Conservation (phyloP, 331 rosid genomes). For the Phaseolus coccineus region DNA sequence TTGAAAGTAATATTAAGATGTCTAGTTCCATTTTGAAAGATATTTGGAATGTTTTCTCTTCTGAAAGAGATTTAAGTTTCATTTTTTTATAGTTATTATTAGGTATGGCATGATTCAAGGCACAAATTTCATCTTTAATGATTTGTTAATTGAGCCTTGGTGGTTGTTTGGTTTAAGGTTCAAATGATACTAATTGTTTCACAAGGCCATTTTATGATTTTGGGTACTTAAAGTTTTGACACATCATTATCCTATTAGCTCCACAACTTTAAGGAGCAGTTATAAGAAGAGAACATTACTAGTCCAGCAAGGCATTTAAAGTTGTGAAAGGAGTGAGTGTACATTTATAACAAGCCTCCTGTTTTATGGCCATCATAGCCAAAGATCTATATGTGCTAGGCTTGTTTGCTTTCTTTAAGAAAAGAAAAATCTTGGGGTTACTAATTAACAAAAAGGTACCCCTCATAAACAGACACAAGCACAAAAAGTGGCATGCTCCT, state of each 20-base stretch:
- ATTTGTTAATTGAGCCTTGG: not conserved
- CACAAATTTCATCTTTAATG: not conserved
- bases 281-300: slow-evolving; percentile 36
- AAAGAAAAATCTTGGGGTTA: not conserved
- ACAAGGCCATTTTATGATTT: not conserved
- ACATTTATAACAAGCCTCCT: slow-evolving; percentile 39
- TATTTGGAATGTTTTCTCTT: slow-evolving; percentile 33
- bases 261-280: not conserved
- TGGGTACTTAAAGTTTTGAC: not conserved
- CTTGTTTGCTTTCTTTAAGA: not conserved
- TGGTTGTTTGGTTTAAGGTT: slow-evolving; percentile 15
- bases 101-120: not conserved
- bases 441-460: slow-evolving; percentile 41
- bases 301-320: slow-evolving; percentile 39
- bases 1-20: slow-evolving; percentile 32
- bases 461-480: slow-evolving; percentile 29
- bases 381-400: slow-evolving; percentile 31
- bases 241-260: not conserved
- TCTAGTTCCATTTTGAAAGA: slow-evolving; percentile 34
- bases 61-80: slow-evolving; percentile 19
- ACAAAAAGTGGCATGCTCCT: slow-evolving; percentile 21
- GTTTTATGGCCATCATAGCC: slow-evolving; percentile 32
- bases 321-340: slow-evolving; percentile 35
- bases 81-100: not conserved
- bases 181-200: slow-evolving; percentile 22